These are phyloP conservation scores for Protomyces inundatus DNA, from an alignment of 1,139 yeast species.

Conservation along the genomic window DNA sequence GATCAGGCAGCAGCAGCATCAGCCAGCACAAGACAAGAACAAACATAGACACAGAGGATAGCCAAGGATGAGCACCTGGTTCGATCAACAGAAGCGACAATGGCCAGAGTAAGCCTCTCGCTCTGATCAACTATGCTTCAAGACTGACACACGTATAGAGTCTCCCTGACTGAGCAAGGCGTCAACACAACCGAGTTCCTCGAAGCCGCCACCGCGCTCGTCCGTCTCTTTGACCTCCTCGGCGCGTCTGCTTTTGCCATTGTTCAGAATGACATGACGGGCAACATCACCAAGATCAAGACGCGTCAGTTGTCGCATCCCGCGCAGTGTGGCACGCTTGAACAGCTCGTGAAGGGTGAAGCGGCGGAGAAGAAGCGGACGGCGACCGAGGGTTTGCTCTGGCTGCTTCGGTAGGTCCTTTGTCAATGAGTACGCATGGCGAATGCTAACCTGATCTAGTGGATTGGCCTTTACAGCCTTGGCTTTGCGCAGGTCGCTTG, in stretches of 20 bases:
- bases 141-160: conserved; percentile 44
- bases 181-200: conserved; percentile 69
- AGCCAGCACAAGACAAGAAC: neutral
- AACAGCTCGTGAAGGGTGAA: conserved; percentile 65
- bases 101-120: conserved; percentile 4
- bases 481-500: conserved; percentile 76
- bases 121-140: too few species aligned
- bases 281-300: conserved; percentile 73
- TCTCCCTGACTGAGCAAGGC: conserved; percentile 57
- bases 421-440: neutral
- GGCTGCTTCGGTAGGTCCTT: conserved; percentile 52
- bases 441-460: conserved; percentile 37
- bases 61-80: conserved; percentile 17
- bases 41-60: neutral
- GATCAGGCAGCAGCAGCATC: neutral
- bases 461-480: conserved; percentile 85
- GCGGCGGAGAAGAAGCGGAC: conserved; percentile 60
- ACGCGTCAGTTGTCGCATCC: conserved; percentile 63
- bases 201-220: conserved; percentile 78
- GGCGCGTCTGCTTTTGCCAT: conserved; percentile 82
- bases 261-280: conserved; percentile 84
- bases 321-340: conserved; percentile 58
- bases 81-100: conserved; percentile 14
- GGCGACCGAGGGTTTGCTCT: conserved; percentile 86
- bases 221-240: conserved; percentile 72